Evolutionary conservation across 768 basidiomycete species (phyloP).

Genomic region (Mycena olivaceomarginata): DNA sequence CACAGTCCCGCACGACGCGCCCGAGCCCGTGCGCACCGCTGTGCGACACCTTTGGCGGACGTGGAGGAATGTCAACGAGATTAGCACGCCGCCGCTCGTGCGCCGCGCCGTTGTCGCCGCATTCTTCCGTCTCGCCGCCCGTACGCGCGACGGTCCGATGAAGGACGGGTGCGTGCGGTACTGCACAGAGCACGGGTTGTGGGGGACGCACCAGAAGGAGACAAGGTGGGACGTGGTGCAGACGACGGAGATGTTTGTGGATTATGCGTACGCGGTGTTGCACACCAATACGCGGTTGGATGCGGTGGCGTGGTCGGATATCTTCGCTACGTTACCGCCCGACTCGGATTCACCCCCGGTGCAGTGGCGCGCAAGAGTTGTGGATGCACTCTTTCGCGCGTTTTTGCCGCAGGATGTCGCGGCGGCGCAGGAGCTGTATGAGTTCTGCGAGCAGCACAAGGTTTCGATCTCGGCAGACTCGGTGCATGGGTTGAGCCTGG

Average conservation of each 20-base stretch:
- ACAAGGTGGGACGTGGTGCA: conserved; percentile 48
- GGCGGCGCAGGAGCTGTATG: conserved; percentile 58
- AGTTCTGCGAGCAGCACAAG: conserved; percentile 48
- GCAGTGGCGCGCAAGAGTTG: conserved; percentile 52
- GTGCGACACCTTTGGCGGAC: conserved; percentile 60
- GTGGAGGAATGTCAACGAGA: conserved; percentile 56
- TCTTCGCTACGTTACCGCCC: conserved; percentile 57
- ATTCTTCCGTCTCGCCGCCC: conserved; percentile 67
- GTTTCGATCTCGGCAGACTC: conserved; percentile 48
- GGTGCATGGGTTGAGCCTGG: conserved; percentile 55
- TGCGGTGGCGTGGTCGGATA: conserved; percentile 50
- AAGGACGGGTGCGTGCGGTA: conserved; percentile 59
- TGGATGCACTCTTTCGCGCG: conserved; percentile 47
- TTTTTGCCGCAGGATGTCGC: conserved; percentile 53
- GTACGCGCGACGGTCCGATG: conserved; percentile 60
- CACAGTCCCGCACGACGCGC: conserved; percentile 39
- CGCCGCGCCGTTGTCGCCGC: conserved; percentile 62
- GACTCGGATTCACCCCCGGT: conserved; percentile 29
- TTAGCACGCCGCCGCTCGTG: conserved; percentile 48
- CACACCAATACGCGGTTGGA: conserved; percentile 49
- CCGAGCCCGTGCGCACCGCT: conserved; percentile 20
- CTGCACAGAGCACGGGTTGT: conserved; percentile 53
- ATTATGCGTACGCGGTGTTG: conserved; percentile 52
- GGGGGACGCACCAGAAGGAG: conserved; percentile 42
- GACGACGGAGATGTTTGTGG: conserved; percentile 56